phyloP scores from a whole-genome alignment of 2,329 filamentous ascomycete species.

The Paecilomyces sp. region DNA sequence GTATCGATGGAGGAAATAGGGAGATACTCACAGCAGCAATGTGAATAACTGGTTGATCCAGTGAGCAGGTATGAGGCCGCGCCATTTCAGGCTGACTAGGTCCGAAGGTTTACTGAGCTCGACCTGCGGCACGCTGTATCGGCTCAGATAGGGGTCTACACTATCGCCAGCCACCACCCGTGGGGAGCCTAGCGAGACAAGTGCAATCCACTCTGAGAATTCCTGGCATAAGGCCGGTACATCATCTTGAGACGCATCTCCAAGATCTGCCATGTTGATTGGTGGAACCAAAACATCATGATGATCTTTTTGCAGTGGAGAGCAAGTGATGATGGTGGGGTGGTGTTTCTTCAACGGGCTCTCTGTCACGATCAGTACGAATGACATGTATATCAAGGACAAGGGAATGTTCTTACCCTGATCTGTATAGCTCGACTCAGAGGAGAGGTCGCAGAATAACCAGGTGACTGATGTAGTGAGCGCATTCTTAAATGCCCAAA shows the following conservation, averaged over 20 bases:
- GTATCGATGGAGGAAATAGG: background rate
- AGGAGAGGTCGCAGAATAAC: constrained; percentile 63
- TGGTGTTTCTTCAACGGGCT: constrained; percentile 29
- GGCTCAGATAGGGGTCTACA: constrained; percentile 38
- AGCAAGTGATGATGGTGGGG: constrained; percentile 27
- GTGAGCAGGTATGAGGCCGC: constrained; percentile 29
- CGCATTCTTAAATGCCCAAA: constrained; percentile 73
- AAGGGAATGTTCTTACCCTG: constrained; percentile 34
- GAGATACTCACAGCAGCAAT: constrained; percentile 26
- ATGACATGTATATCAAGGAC: background rate
- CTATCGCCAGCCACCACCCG: constrained; percentile 28
- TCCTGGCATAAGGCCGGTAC: constrained; percentile 55
- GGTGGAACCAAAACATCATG: constrained; percentile 23
- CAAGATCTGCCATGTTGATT: constrained; percentile 18
- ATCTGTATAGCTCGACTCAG: constrained; percentile 15
- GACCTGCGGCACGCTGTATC: constrained; percentile 32
- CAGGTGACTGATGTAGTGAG: constrained; percentile 62
- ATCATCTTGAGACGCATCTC: constrained; percentile 32
- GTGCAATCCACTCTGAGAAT: constrained; percentile 57
- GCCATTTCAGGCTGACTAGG: constrained; percentile 36
- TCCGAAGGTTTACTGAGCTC: constrained; percentile 15
- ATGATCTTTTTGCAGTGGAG: constrained; percentile 16
- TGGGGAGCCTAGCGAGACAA: constrained; percentile 42
- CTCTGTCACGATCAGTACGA: constrained; percentile 11
- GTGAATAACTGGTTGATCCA: constrained; percentile 35